A percentile compares a stretch with the other conserved stretches of the same genome.
These are phyloP conservation scores for Lignosus rhinocerotis DNA, from an alignment of 1,284 basidiomycete species.

Conservation along the genomic window DNA sequence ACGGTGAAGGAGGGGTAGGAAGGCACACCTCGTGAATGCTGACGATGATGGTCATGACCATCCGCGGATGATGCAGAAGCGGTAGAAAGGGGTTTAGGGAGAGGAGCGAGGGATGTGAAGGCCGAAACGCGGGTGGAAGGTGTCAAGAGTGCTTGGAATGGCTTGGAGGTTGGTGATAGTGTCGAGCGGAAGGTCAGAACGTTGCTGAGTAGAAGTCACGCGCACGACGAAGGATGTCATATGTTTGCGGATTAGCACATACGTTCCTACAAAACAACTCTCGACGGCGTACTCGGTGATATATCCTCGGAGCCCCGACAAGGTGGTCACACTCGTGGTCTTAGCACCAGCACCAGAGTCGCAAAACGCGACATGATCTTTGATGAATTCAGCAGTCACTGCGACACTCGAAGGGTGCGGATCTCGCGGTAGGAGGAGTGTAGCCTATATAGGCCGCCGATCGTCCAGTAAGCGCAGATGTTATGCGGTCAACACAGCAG, in stretches of 20 bases:
- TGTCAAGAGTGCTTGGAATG: constrained; percentile 59
- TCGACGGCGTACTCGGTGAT: constrained; percentile 51
- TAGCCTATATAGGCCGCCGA: constrained; percentile 59
- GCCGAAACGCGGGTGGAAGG: constrained; percentile 51
- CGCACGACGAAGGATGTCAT: constrained; percentile 1
- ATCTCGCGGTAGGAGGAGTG: constrained; percentile 75
- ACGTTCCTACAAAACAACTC: constrained; percentile 17
- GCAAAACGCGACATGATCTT: constrained; percentile 75
- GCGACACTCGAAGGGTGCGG: constrained; percentile 45
- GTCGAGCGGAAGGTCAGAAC: constrained; percentile 65
- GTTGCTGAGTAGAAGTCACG: constrained; percentile 41
- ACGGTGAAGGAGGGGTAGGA: constrained; percentile 57
- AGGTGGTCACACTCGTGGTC: constrained; percentile 59
- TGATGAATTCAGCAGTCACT: constrained; percentile 74
- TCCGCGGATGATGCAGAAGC: constrained; percentile 26
- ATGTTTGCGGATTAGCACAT: constrained; percentile 1
- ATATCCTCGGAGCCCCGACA: constrained; percentile 79
- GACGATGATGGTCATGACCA: constrained; percentile 22
- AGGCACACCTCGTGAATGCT: constrained; percentile 6
- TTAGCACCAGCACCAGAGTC: constrained; percentile 48
- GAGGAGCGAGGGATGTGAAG: constrained; percentile 50
- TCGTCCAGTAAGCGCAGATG: background rate
- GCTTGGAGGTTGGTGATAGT: constrained; percentile 59
- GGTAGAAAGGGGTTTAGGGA: constrained; percentile 38
- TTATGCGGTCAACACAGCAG: background rate